phyloP scores from a whole-genome alignment of 345 rosid genomes.

The Salix udensis region DNA sequence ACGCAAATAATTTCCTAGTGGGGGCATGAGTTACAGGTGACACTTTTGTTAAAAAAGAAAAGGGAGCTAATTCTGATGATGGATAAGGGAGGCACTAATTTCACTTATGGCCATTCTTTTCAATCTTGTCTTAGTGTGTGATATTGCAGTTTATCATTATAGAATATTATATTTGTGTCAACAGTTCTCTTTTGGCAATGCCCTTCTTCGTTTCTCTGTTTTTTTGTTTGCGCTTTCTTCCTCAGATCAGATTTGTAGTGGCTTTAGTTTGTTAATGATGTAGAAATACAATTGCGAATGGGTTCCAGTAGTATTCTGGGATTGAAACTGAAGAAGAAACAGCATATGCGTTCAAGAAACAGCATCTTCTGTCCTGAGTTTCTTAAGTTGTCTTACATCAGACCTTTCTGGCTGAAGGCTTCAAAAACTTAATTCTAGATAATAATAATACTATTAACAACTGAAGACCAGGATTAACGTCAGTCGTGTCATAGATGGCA shows the following conservation, averaged over 20 bases:
- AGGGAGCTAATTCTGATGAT: conserved; percentile 20
- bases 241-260: background rate
- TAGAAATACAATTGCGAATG: background rate
- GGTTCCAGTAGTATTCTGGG: background rate
- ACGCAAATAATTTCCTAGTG: background rate
- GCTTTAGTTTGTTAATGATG: background rate
- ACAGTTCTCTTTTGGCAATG: background rate
- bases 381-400: background rate
- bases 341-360: background rate
- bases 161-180: conserved; percentile 4
- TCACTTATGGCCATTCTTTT: conserved; percentile 31
- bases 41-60: background rate
- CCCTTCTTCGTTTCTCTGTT: background rate
- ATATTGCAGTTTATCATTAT: conserved; percentile 22
- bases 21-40: conserved; percentile 3
- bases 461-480: background rate
- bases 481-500: background rate
- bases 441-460: too few relatives aligned
- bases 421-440: too few relatives aligned
- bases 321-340: background rate
- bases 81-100: conserved; percentile 15
- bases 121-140: conserved; percentile 32
- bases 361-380: background rate
- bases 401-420: background rate
- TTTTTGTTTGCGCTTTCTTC: background rate